Conservation (phyloP, 1,284 basidiomycete species). For the Taiwanofungus camphoratus region DNA sequence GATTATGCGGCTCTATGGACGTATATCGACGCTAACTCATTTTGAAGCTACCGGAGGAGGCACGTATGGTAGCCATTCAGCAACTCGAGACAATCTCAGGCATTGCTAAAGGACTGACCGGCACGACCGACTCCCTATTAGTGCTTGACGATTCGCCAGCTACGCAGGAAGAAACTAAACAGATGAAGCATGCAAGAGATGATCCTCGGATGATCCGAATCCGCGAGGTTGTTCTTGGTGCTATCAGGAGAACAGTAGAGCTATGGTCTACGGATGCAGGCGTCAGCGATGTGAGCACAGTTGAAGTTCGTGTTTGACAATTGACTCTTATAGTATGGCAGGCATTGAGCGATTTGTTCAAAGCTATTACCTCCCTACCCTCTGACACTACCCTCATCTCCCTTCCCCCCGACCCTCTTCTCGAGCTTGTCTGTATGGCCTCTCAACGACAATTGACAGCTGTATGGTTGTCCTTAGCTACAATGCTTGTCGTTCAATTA, state of each 20-base stretch:
- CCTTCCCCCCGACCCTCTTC: constrained; percentile 69
- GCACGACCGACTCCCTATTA: constrained; percentile 63
- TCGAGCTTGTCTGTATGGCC: constrained; percentile 74
- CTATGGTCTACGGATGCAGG: constrained; percentile 74
- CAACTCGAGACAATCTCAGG: constrained; percentile 78
- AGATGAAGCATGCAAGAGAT: constrained; percentile 54
- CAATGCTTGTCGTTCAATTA: constrained; percentile 73
- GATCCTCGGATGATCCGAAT: constrained; percentile 61
- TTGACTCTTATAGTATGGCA: constrained; percentile 27
- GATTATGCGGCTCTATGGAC: too few species aligned
- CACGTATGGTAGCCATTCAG: constrained; percentile 50
- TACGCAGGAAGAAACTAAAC: constrained; percentile 41
- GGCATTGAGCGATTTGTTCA: constrained; percentile 77
- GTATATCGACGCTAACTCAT: constrained; percentile 5
- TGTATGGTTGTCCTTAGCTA: constrained; percentile 78
- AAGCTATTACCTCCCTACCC: constrained; percentile 71
- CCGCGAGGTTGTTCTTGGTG: constrained; percentile 57
- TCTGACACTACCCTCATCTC: constrained; percentile 73
- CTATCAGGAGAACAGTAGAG: constrained; percentile 56
- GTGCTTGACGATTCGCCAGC: constrained; percentile 55
- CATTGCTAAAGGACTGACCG: constrained; percentile 79
- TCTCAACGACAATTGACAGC: constrained; percentile 70
- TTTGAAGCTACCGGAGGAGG: constrained; percentile 61
- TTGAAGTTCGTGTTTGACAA: constrained; percentile 2
- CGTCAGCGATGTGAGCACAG: constrained; percentile 61